These are phyloP conservation scores for Plenodomus tracheiphilus DNA, from an alignment of 2,329 filamentous ascomycete genomes.

Conservation along the genomic window DNA sequence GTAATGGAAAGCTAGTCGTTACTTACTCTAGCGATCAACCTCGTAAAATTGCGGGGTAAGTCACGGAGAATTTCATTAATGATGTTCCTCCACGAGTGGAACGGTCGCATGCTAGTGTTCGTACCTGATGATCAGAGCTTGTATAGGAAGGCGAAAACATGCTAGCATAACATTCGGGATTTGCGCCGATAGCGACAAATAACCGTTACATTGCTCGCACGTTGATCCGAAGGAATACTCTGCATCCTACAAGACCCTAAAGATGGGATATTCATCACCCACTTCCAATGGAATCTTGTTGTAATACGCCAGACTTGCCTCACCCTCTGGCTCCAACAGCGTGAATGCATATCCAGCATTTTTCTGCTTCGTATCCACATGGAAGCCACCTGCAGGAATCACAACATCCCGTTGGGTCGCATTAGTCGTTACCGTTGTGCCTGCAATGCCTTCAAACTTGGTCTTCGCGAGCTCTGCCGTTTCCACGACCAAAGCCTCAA, in stretches of 20 bases:
- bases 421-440: slow-evolving; percentile 21
- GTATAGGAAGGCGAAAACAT: background rate
- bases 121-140: background rate
- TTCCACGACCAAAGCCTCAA: slow-evolving; percentile 24
- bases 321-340: slow-evolving; percentile 29
- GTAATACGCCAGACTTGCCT: slow-evolving; percentile 24
- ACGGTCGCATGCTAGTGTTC: background rate
- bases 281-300: slow-evolving; percentile 21
- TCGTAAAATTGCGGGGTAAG: background rate
- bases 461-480: slow-evolving; percentile 13
- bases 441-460: slow-evolving; percentile 25
- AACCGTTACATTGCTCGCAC: background rate
- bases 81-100: background rate
- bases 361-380: slow-evolving; percentile 27
- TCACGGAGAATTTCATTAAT: background rate
- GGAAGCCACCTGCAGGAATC: slow-evolving; percentile 23
- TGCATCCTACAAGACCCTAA: slow-evolving; percentile 1
- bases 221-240: background rate
- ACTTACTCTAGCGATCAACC: background rate
- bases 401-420: slow-evolving; percentile 11
- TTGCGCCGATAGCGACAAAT: background rate
- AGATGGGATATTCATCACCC: slow-evolving; percentile 23
- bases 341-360: slow-evolving; percentile 30
- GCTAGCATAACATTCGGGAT: background rate
- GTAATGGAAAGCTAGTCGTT: background rate